phyloP scores from a whole-genome alignment of 495 filamentous ascomycete species.

The Aspergillus homomorphus region DNA sequence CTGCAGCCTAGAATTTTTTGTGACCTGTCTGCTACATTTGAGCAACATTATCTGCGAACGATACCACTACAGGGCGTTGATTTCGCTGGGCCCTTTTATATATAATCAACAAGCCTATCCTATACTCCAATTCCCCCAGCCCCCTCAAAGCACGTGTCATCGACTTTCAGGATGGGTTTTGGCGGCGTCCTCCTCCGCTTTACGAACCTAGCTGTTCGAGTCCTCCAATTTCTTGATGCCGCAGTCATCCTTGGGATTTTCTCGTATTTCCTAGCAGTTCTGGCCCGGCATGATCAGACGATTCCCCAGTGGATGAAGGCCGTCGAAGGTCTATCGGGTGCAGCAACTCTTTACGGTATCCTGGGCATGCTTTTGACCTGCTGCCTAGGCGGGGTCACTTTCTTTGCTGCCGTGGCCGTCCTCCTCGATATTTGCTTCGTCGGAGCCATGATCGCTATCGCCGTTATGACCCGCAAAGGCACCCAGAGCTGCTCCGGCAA shows the following conservation, averaged over 20 bases:
- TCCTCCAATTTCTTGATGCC: slow-evolving; percentile 67
- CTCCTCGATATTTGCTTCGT: slow-evolving; percentile 77
- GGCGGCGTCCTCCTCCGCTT: slow-evolving; percentile 60
- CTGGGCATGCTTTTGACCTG: slow-evolving; percentile 70
- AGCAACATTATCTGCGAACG: not conserved
- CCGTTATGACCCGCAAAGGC: slow-evolving; percentile 65
- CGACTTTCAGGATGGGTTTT: slow-evolving; percentile 35
- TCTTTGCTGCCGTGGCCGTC: slow-evolving; percentile 71
- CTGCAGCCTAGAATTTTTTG: not conserved
- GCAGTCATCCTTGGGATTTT: slow-evolving; percentile 75
- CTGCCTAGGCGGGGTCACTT: slow-evolving; percentile 71
- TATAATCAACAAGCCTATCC: not conserved
- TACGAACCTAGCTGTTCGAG: slow-evolving; percentile 60
- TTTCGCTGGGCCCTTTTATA: not conserved
- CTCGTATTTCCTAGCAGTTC: slow-evolving; percentile 56
- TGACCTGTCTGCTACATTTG: not conserved
- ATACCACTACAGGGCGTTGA: not conserved
- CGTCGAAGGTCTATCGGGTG: slow-evolving; percentile 78
- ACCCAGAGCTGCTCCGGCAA: slow-evolving; percentile 56
- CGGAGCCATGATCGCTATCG: slow-evolving; percentile 76
- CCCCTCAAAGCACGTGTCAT: not conserved
- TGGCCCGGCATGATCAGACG: slow-evolving; percentile 52
- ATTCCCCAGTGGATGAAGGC: slow-evolving; percentile 68
- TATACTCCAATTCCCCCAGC: not conserved
- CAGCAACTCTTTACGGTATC: slow-evolving; percentile 66